These are phyloP conservation scores for Globomyces pollinis-pini DNA, from an alignment of 192 early-diverging fungal genomes.

Conservation along the genomic window DNA sequence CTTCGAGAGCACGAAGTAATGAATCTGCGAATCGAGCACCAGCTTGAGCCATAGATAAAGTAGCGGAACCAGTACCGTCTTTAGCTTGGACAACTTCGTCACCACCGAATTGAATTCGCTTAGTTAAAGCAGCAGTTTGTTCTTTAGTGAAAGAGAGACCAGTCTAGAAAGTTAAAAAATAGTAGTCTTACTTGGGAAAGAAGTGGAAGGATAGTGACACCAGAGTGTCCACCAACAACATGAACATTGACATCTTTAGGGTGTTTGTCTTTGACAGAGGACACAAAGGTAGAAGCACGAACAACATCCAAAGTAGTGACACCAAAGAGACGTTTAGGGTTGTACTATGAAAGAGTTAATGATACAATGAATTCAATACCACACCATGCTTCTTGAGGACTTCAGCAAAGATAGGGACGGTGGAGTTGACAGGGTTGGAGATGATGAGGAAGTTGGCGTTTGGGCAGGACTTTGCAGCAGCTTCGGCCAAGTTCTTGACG, in stretches of 20 bases:
- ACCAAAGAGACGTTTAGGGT: constrained; percentile 84
- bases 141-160: constrained; percentile 66
- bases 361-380: too few species aligned
- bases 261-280: constrained; percentile 65
- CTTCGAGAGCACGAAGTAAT: constrained; percentile 72
- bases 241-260: constrained; percentile 64
- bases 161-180: constrained; percentile 34
- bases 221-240: constrained; percentile 89
- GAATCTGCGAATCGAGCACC: constrained; percentile 83
- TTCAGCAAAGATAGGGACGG: constrained; percentile 92
- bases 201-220: constrained; percentile 90
- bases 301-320: constrained; percentile 93
- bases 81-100: constrained; percentile 99
- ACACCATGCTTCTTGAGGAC: constrained; percentile 83
- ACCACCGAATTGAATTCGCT: constrained; percentile 96
- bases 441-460: constrained; percentile 84
- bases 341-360: too few species aligned
- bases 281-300: constrained; percentile 85
- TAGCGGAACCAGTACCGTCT: constrained; percentile 83
- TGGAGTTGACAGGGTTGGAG: constrained; percentile 98
- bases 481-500: constrained; percentile 73
- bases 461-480: constrained; percentile 62
- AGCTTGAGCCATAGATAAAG: constrained; percentile 81
- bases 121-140: constrained; percentile 77
- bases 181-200: constrained; percentile 61